A percentile compares a stretch with the other conserved stretches of the same genome.
phyloP scores from a whole-genome alignment of 2,329 filamentous ascomycete genomes.

The Cryphonectria japonica region DNA sequence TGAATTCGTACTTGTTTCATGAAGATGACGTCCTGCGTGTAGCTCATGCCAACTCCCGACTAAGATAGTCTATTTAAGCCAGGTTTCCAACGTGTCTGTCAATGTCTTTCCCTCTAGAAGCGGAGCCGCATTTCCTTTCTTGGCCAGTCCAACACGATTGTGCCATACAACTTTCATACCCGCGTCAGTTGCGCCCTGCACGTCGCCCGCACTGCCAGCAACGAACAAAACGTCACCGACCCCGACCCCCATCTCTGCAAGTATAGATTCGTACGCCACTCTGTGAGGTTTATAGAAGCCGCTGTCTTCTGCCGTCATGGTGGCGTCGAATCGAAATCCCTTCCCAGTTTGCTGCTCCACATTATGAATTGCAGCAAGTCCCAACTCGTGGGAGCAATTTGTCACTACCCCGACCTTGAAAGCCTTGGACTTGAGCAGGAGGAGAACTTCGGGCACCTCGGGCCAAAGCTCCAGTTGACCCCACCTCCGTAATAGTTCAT shows the following conservation, averaged over 20 bases:
- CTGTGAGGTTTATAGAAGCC: conserved; percentile 45
- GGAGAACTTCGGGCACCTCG: conserved; percentile 15
- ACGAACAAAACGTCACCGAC: conserved; percentile 41
- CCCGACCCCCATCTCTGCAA: conserved; percentile 36
- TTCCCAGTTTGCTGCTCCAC: conserved; percentile 23
- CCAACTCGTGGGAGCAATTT: conserved; percentile 42
- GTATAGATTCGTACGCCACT: conserved; percentile 40
- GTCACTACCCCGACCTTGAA: conserved; percentile 43
- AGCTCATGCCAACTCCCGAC: background rate
- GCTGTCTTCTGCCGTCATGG: conserved; percentile 44
- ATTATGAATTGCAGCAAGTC: conserved; percentile 33
- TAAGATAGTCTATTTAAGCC: background rate
- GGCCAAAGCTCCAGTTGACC: conserved; percentile 33
- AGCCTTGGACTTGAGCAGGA: conserved; percentile 34
- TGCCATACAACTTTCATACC: conserved; percentile 48
- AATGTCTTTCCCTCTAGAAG: conserved; percentile 33
- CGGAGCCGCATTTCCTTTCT: conserved; percentile 34
- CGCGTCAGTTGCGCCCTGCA: conserved; percentile 41
- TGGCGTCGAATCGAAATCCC: conserved; percentile 37
- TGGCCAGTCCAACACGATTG: conserved; percentile 38
- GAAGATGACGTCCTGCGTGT: background rate
- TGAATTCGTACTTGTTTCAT: background rate
- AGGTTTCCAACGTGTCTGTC: conserved; percentile 31
- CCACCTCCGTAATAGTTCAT: conserved; percentile 37
- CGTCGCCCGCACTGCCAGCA: conserved; percentile 46